These are phyloP conservation scores for Boletus bicolor DNA, from an alignment of 768 basidiomycete species.

Conservation along the genomic window DNA sequence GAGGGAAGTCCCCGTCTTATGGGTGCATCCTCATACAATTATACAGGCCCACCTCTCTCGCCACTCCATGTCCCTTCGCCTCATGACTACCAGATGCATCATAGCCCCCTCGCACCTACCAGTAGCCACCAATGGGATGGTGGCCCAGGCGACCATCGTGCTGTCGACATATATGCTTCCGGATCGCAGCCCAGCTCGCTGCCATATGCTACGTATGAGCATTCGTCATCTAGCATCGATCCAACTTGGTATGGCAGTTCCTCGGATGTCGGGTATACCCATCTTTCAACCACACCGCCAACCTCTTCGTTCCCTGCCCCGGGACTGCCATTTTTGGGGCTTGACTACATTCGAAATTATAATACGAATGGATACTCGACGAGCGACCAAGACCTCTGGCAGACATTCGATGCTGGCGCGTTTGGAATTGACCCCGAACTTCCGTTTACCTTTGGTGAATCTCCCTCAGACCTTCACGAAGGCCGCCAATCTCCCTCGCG, in stretches of 20 bases:
- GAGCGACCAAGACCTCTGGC: slow-evolving; percentile 45
- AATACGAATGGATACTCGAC: slow-evolving; percentile 42
- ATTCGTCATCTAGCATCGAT: slow-evolving; percentile 40
- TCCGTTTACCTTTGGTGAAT: slow-evolving; percentile 56
- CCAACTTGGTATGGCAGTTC: slow-evolving; percentile 32
- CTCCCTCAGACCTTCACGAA: slow-evolving; percentile 29
- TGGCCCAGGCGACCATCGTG: slow-evolving; percentile 36
- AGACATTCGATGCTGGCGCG: slow-evolving; percentile 67
- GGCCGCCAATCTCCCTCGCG: slow-evolving; percentile 28
- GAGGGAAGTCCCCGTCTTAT: slow-evolving; percentile 58
- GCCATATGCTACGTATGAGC: slow-evolving; percentile 46
- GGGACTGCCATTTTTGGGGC: slow-evolving; percentile 79
- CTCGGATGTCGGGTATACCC: slow-evolving; percentile 40
- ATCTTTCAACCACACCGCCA: slow-evolving; percentile 56
- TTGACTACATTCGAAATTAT: slow-evolving; percentile 83
- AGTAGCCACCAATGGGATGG: slow-evolving; percentile 44
- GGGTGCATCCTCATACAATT: slow-evolving; percentile 42
- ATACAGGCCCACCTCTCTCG: slow-evolving; percentile 45
- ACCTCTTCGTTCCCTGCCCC: slow-evolving; percentile 64
- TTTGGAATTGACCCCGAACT: slow-evolving; percentile 78
- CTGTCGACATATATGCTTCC: slow-evolving; percentile 44
- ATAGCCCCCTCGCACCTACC: slow-evolving; percentile 28
- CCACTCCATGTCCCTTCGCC: slow-evolving; percentile 52
- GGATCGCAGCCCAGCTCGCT: slow-evolving; percentile 32
- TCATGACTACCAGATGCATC: slow-evolving; percentile 49